Conservation (phyloP, 2,329 filamentous ascomycete genomes). For the Aphanoascus verrucosus region DNA sequence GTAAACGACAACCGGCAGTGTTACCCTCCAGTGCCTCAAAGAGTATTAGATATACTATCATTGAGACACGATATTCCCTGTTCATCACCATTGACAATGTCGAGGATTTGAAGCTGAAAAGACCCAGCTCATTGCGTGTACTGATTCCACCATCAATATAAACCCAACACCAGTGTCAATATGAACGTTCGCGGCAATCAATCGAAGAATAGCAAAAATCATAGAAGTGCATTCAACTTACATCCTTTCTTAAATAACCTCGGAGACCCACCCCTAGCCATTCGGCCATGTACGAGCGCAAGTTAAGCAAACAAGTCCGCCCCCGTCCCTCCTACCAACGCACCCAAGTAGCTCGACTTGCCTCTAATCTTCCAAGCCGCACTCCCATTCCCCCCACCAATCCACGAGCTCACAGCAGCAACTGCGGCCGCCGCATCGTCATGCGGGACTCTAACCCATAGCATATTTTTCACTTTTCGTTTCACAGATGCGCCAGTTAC, state of each 20-base stretch:
- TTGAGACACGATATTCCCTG: too few relatives aligned
- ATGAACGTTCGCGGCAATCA: too few relatives aligned
- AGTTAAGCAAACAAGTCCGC: slow-evolving; percentile 26
- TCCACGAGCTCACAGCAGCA: slow-evolving; percentile 39
- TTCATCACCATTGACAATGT: too few relatives aligned
- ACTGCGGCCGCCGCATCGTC: slow-evolving; percentile 37
- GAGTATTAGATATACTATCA: too few relatives aligned
- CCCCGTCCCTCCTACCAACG: slow-evolving; percentile 28
- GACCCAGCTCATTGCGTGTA: too few relatives aligned
- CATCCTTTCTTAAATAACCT: not conserved
- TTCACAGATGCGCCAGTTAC: slow-evolving; percentile 9
- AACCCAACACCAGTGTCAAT: too few relatives aligned
- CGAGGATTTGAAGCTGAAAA: too few relatives aligned
- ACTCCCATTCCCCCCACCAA: slow-evolving; percentile 23
- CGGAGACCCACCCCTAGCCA: not conserved
- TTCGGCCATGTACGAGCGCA: slow-evolving; percentile 7
- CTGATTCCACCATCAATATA: too few relatives aligned
- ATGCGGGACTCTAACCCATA: slow-evolving; percentile 38
- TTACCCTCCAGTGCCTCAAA: too few relatives aligned
- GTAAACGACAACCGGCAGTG: not conserved
- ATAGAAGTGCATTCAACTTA: too few relatives aligned
- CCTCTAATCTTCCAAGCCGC: slow-evolving; percentile 32
- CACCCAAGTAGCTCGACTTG: slow-evolving; percentile 30
- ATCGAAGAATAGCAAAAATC: too few relatives aligned
- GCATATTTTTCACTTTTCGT: slow-evolving; percentile 14